Conservation (phyloP, 805 yeast species). For the Suhomyces emberorum region DNA sequence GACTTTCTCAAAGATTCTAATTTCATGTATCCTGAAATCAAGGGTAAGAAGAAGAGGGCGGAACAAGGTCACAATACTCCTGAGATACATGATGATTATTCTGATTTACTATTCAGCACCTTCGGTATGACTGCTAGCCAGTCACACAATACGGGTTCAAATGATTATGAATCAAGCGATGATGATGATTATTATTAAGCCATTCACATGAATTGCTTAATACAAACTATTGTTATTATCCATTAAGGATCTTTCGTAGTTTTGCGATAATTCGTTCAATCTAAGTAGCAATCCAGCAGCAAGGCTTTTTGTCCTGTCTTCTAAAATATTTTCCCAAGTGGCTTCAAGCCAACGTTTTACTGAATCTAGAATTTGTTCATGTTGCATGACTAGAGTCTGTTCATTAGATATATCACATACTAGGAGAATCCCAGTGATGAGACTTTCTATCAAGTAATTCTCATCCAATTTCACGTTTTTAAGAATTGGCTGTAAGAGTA, state of each 20-base stretch:
- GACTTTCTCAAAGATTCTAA: background rate
- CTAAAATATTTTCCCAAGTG: conserved; percentile 36
- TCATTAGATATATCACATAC: conserved; percentile 34
- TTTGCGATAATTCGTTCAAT: conserved; percentile 20
- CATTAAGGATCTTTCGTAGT: conserved; percentile 27
- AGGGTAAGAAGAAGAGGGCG: background rate
- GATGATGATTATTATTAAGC: too few relatives aligned
- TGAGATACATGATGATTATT: too few relatives aligned
- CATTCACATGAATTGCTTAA: too few relatives aligned
- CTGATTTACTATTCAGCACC: too few relatives aligned
- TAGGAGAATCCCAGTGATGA: conserved; percentile 35
- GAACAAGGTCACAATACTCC: too few relatives aligned
- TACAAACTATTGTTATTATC: conserved; percentile 29
- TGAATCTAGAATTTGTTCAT: conserved; percentile 17
- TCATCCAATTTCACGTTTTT: conserved; percentile 21
- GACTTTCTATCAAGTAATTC: conserved; percentile 34
- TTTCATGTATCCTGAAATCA: background rate
- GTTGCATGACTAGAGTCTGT: conserved; percentile 19
- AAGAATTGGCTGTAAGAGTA: conserved; percentile 27
- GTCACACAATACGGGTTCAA: too few relatives aligned
- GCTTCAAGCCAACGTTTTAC: conserved; percentile 26
- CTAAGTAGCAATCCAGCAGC: conserved; percentile 40
- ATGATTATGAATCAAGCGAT: too few relatives aligned
- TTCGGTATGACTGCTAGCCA: too few relatives aligned
- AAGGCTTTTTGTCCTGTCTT: conserved; percentile 33